Percentiles rank a stretch among this genome's conserved stretches.
These are phyloP conservation scores for Luffa aegyptiaca DNA, from an alignment of 306 rosid species.

Conservation along the genomic window DNA sequence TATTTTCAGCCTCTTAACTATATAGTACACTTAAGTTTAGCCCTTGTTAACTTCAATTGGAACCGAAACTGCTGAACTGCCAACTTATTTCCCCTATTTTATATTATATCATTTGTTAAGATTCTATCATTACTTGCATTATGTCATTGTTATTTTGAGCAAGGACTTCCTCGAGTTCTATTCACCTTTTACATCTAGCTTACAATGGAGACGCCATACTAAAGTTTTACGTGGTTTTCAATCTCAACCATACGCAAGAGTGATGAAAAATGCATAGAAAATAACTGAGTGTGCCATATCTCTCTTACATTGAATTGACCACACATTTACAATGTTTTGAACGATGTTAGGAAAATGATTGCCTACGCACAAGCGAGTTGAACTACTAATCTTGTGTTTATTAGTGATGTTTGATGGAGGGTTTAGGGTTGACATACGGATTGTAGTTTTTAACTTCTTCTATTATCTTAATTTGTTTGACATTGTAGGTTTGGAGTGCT, in stretches of 20 bases:
- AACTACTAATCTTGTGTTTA: background rate
- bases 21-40: background rate
- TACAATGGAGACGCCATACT: too few relatives aligned
- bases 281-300: background rate
- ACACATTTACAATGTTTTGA: background rate
- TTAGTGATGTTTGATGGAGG: background rate
- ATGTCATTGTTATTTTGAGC: background rate
- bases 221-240: background rate
- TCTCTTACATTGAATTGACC: background rate
- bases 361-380: background rate
- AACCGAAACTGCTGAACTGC: background rate
- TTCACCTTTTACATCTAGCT: background rate
- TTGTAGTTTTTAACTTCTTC: background rate
- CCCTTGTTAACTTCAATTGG: background rate
- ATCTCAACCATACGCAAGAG: background rate
- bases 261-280: background rate
- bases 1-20: background rate
- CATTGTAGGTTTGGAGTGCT: constrained; percentile 91
- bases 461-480: background rate
- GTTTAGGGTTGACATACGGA: background rate
- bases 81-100: background rate
- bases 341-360: background rate
- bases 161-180: background rate
- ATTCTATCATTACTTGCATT: background rate
- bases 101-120: background rate